phyloP scores from a whole-genome alignment of 2,329 filamentous ascomycete species.

The Penicillium sp. region DNA sequence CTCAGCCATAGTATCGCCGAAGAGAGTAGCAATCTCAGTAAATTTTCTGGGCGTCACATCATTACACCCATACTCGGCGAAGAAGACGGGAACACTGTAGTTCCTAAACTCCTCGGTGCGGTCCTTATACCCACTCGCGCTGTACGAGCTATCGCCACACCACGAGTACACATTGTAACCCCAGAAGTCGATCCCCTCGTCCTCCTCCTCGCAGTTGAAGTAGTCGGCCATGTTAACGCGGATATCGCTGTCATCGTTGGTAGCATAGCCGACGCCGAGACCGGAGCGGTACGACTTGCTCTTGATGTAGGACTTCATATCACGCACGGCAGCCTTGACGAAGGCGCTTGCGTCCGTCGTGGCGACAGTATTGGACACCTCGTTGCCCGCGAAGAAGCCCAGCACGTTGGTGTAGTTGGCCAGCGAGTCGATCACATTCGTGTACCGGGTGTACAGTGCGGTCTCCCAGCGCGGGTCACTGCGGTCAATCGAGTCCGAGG shows the following conservation, averaged over 20 bases:
- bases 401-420: slow-evolving; percentile 83
- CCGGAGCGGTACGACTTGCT: slow-evolving; percentile 68
- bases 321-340: slow-evolving; percentile 94
- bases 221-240: slow-evolving; percentile 82
- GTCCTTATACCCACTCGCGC: slow-evolving; percentile 75
- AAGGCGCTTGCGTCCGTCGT: slow-evolving; percentile 90
- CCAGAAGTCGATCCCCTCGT: slow-evolving; percentile 88
- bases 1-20: slow-evolving; percentile 74
- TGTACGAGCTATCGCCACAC: slow-evolving; percentile 83
- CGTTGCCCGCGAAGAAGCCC: slow-evolving; percentile 97
- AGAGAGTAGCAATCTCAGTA: slow-evolving; percentile 81
- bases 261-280: slow-evolving; percentile 91
- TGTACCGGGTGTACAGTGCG: slow-evolving; percentile 78
- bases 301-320: slow-evolving; percentile 92
- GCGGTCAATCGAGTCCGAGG: slow-evolving; percentile 81
- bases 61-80: slow-evolving; percentile 98
- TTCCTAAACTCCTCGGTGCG: slow-evolving; percentile 82
- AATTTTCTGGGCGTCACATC: slow-evolving; percentile 72
- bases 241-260: slow-evolving; percentile 85
- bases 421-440: slow-evolving; percentile 77
- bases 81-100: slow-evolving; percentile 93
- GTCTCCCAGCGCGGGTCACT: slow-evolving; percentile 78
- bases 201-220: slow-evolving; percentile 81
- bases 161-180: slow-evolving; percentile 99
- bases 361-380: slow-evolving; percentile 84